phyloP scores from a whole-genome alignment of 1,139 yeast genomes.

The Diutina sp. region DNA sequence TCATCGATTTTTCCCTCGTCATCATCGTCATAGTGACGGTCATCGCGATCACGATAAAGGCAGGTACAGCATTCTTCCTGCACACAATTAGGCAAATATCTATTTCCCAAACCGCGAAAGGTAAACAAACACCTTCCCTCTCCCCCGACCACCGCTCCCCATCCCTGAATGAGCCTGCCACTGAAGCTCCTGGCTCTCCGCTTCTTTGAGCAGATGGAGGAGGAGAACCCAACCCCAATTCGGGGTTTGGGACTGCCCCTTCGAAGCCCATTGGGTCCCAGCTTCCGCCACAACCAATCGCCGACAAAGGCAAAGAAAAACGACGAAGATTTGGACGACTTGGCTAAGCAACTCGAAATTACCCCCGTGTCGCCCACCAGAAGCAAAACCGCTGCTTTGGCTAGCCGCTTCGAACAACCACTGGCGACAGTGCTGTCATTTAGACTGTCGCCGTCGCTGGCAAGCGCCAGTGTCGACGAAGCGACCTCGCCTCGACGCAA shows the following conservation, averaged over 20 bases:
- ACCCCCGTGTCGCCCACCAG: not conserved
- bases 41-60: not conserved
- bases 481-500: not conserved
- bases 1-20: not conserved
- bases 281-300: not conserved
- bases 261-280: not conserved
- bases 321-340: constrained; percentile 1
- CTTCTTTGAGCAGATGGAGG: constrained; percentile 2
- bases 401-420: constrained; percentile 1
- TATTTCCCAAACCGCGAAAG: not conserved
- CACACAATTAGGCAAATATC: not conserved
- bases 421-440: constrained; percentile 2
- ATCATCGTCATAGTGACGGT: not conserved
- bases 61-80: not conserved
- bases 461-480: not conserved
- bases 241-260: not conserved
- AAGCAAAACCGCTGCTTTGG: not conserved
- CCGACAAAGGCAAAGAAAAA: not conserved
- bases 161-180: not conserved
- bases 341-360: constrained; percentile 1
- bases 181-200: constrained; percentile 2
- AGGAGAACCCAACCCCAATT: not conserved
- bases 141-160: not conserved
- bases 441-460: not conserved
- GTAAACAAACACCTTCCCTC: not conserved